A percentile compares a stretch with the other conserved stretches of the same genome.
phyloP scores from a whole-genome alignment of 2,329 filamentous ascomycete genomes.

The Paramyrothecium sp. region DNA sequence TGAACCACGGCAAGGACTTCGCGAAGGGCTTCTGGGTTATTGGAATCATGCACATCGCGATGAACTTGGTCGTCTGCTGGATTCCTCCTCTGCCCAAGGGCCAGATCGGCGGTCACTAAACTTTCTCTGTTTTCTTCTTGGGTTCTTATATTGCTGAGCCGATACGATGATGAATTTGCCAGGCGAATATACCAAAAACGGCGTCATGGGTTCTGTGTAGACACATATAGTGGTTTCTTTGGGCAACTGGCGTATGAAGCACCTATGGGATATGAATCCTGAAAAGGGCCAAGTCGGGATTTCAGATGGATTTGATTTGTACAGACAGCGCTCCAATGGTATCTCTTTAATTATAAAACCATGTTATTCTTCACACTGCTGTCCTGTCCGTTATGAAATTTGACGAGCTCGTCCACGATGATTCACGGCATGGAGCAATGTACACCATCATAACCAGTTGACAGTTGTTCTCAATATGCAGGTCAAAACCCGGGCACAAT shows the following conservation, averaged over 20 bases:
- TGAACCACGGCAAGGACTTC: conserved; percentile 61
- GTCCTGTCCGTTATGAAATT: too few species aligned
- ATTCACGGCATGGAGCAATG: too few species aligned
- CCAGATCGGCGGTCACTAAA: conserved; percentile 26
- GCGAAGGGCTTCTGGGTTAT: conserved; percentile 77
- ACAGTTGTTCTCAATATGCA: too few species aligned
- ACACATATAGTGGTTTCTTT: neutral
- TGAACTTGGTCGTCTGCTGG: conserved; percentile 64
- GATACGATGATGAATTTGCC: neutral
- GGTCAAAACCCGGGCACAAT: neutral
- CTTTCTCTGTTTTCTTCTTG: neutral
- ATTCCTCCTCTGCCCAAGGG: conserved; percentile 54
- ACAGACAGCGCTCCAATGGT: too few species aligned
- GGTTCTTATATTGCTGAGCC: too few species aligned
- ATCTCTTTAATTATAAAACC: too few species aligned
- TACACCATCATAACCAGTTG: too few species aligned
- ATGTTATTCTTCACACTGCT: too few species aligned
- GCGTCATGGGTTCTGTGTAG: neutral
- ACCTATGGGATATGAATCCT: too few species aligned
- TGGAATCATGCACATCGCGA: conserved; percentile 68
- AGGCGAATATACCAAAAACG: neutral
- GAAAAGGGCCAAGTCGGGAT: too few species aligned
- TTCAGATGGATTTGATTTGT: too few species aligned
- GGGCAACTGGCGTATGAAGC: neutral
- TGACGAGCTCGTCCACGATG: too few species aligned